Conservation (phyloP, 441 rosid species). For the Monsonia emarginata region DNA sequence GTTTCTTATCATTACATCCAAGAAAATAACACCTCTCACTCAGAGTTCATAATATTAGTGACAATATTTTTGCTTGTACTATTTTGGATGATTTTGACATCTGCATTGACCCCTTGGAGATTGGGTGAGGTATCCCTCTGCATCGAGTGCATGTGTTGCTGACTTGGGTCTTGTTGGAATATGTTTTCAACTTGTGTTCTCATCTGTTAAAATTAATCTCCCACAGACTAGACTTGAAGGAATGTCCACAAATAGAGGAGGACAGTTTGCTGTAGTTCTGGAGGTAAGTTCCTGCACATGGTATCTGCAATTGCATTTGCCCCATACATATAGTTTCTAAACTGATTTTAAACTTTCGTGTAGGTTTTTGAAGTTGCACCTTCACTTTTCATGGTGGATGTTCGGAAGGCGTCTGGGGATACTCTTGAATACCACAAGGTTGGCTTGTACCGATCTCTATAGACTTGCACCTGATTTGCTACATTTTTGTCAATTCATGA, state of each 20-base stretch:
- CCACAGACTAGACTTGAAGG: constrained; percentile 79
- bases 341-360: neutral
- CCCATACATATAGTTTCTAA: neutral
- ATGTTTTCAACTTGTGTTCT: neutral
- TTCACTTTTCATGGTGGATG: constrained; percentile 81
- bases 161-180: neutral
- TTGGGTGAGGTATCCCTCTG: neutral
- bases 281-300: constrained; percentile 37
- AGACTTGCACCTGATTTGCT: neutral
- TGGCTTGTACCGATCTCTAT: neutral
- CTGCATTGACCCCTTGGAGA: neutral
- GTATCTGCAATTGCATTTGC: neutral
- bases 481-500: neutral
- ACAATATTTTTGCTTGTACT: neutral
- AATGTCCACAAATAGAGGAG: constrained; percentile 37
- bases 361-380: constrained; percentile 89
- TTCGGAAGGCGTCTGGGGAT: constrained; percentile 82
- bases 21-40: no score
- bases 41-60: neutral
- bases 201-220: neutral
- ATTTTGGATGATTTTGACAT: neutral
- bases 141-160: neutral
- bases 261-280: constrained; percentile 65
- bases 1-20: neutral
- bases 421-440: constrained; percentile 90